Evolutionary conservation across 1,284 basidiomycete genomes (phyloP).

Genomic region (Naganishia sp.): DNA sequence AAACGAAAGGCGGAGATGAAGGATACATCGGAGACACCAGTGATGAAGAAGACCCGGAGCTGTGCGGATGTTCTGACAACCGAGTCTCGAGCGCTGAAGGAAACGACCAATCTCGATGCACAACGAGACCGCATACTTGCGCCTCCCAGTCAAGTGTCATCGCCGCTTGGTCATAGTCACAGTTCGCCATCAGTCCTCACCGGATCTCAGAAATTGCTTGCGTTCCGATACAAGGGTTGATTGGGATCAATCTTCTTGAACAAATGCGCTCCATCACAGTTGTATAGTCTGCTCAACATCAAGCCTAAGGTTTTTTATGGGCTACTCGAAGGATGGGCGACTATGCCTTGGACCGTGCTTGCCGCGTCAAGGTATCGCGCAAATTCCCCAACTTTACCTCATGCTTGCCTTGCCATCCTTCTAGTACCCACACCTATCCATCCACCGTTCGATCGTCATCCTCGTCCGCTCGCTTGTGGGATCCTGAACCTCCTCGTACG

Average conservation of each 20-base stretch:
- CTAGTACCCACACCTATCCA: constrained; percentile 52
- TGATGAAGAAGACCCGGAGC: constrained; percentile 16
- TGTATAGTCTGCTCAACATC: not conserved
- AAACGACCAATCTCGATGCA: constrained; percentile 1
- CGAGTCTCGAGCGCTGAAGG: not conserved
- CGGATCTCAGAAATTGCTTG: constrained; percentile 28
- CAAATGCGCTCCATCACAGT: not conserved
- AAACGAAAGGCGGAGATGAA: constrained; percentile 11
- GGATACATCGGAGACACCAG: not conserved
- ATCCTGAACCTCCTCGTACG: constrained; percentile 39
- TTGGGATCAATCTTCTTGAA: too few species aligned
- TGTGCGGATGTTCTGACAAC: not conserved
- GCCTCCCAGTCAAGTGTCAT: constrained; percentile 13
- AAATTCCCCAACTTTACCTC: too few species aligned
- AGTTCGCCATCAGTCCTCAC: constrained; percentile 24
- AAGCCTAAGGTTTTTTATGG: too few species aligned
- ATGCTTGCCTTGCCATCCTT: not conserved
- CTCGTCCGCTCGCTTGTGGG: constrained; percentile 43
- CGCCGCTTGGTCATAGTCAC: constrained; percentile 12
- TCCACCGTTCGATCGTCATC: constrained; percentile 52
- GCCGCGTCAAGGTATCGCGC: not conserved
- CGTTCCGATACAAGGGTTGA: constrained; percentile 26
- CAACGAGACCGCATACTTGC: constrained; percentile 3
- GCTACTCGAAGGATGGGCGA: not conserved
- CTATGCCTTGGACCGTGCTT: not conserved